Percentiles rank a stretch among this genome's conserved stretches.
Evolutionary conservation across 2,329 filamentous ascomycete genomes (phyloP).

Genomic region (Hypoxylon sp.): DNA sequence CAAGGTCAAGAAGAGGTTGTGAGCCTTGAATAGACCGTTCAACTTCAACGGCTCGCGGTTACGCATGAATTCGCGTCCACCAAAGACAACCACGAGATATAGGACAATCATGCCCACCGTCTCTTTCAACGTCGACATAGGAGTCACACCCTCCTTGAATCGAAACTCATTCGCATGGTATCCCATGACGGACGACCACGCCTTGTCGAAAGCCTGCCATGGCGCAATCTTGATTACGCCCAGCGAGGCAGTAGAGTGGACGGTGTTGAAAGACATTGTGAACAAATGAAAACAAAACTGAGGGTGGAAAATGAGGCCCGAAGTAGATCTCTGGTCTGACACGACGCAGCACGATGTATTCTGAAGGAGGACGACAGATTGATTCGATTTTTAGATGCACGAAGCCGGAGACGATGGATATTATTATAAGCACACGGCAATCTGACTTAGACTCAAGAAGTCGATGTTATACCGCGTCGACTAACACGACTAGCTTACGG

Average conservation of each 20-base stretch:
- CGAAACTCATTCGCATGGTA: constrained; percentile 85
- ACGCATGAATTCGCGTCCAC: constrained; percentile 90
- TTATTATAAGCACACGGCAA: constrained; percentile 25
- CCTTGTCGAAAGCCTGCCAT: constrained; percentile 92
- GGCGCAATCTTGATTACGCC: constrained; percentile 74
- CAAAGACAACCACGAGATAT: constrained; percentile 93
- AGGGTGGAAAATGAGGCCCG: background rate
- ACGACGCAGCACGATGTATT: constrained; percentile 1
- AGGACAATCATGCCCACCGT: constrained; percentile 79
- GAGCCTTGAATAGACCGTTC: constrained; percentile 87
- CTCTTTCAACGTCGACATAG: constrained; percentile 86
- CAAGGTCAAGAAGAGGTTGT: constrained; percentile 90
- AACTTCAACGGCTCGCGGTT: constrained; percentile 85
- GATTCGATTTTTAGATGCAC: background rate
- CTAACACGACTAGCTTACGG: constrained; percentile 13
- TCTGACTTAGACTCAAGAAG: constrained; percentile 5
- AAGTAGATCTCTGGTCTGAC: background rate
- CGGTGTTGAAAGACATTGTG: constrained; percentile 34
- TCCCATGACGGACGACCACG: constrained; percentile 76
- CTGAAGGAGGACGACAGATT: background rate
- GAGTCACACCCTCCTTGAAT: constrained; percentile 80
- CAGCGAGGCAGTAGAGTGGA: constrained; percentile 22
- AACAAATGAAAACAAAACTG: constrained; percentile 13
- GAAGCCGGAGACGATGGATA: constrained; percentile 20
- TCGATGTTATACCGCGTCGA: constrained; percentile 29